Percentiles rank a stretch among this genome's conserved stretches.
Conservation (phyloP, 306 rosid species). For the Casuarina cunninghamiana region DNA sequence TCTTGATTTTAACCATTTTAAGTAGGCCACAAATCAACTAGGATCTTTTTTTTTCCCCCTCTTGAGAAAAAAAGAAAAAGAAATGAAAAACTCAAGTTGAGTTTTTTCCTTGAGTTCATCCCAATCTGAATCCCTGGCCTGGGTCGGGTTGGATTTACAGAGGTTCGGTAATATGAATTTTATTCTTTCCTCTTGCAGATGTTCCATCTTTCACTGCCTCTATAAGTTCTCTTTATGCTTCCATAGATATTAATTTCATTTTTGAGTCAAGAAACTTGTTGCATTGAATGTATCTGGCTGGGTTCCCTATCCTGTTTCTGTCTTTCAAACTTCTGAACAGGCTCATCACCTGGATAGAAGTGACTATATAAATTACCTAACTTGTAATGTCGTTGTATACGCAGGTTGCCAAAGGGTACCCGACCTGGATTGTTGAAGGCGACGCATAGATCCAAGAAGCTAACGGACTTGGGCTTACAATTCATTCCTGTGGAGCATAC, state of each 20-base stretch:
- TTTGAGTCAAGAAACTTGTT: neutral
- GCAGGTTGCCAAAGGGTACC: conserved; percentile 63
- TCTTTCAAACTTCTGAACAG: too few relatives aligned
- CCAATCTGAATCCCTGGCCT: neutral
- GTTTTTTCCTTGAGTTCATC: too few relatives aligned
- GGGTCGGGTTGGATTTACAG: neutral
- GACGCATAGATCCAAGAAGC: conserved; percentile 55
- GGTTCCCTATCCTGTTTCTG: too few relatives aligned
- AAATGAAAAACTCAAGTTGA: too few relatives aligned
- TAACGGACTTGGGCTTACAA: conserved; percentile 69
- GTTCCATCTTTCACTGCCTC: neutral
- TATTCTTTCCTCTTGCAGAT: neutral
- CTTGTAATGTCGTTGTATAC: conserved; percentile 6
- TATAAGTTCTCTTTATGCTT: neutral
- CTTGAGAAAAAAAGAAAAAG: too few relatives aligned
- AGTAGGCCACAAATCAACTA: too few relatives aligned
- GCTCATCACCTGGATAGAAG: neutral
- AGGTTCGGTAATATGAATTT: neutral
- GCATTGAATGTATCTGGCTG: neutral
- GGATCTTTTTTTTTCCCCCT: too few relatives aligned
- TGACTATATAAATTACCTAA: neutral
- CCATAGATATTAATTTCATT: neutral
- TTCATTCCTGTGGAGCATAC: conserved; percentile 85
- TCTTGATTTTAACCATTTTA: neutral
- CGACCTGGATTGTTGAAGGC: conserved; percentile 72